These are phyloP conservation scores for Achaetomium macrosporum DNA, from an alignment of 2,329 filamentous ascomycete species.

Conservation along the genomic window DNA sequence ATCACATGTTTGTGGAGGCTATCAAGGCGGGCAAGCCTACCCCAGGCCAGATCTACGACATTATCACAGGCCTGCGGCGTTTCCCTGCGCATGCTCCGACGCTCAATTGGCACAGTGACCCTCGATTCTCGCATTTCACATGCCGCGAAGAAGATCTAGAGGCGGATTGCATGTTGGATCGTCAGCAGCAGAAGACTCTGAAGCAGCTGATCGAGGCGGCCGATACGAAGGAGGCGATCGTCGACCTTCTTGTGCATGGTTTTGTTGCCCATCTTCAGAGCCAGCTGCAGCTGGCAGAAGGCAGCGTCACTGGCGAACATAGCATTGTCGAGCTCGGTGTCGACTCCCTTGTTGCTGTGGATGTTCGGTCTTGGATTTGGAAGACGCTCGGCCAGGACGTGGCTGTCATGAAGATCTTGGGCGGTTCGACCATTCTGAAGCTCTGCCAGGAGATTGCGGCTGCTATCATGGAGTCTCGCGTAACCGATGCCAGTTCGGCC, in stretches of 20 bases:
- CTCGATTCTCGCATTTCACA: slow-evolving; percentile 37
- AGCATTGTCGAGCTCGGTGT: slow-evolving; percentile 35
- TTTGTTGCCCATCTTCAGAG: slow-evolving; percentile 29
- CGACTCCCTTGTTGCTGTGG: slow-evolving; percentile 37
- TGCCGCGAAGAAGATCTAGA: slow-evolving; percentile 17
- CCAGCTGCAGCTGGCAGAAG: slow-evolving; percentile 30
- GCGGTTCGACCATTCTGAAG: slow-evolving; percentile 27
- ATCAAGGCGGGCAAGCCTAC: slow-evolving; percentile 37
- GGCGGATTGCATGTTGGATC: neutral
- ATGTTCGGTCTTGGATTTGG: slow-evolving; percentile 42
- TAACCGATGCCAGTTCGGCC: neutral
- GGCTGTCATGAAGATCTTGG: slow-evolving; percentile 41
- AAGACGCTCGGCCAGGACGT: slow-evolving; percentile 38
- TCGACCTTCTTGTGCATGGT: slow-evolving; percentile 24
- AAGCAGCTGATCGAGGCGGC: slow-evolving; percentile 28
- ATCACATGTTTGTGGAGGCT: slow-evolving; percentile 48
- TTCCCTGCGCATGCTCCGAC: slow-evolving; percentile 29
- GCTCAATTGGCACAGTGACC: slow-evolving; percentile 40
- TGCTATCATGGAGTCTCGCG: slow-evolving; percentile 4
- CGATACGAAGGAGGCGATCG: slow-evolving; percentile 20
- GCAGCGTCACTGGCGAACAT: slow-evolving; percentile 28
- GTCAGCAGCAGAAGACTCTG: slow-evolving; percentile 19
- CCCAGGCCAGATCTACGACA: slow-evolving; percentile 26
- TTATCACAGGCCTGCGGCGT: slow-evolving; percentile 38
- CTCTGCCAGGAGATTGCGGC: slow-evolving; percentile 17